These are phyloP conservation scores for Peribolospora baueri DNA, from an alignment of 768 basidiomycete genomes.

Conservation along the genomic window DNA sequence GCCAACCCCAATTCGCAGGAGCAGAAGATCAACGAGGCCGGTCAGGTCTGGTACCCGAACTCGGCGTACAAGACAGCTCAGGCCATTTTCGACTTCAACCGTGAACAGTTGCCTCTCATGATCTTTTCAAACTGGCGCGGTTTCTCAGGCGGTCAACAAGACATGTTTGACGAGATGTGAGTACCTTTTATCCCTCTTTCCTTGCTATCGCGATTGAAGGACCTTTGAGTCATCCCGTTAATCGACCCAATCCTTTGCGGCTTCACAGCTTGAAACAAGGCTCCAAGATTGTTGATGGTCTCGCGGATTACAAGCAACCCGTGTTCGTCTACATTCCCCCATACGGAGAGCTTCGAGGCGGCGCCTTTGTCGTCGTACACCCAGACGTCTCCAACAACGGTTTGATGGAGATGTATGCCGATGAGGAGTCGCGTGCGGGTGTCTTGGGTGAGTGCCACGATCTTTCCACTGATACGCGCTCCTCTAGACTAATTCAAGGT, in stretches of 20 bases:
- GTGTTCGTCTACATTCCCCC: conserved; percentile 97
- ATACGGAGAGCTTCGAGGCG: conserved; percentile 93
- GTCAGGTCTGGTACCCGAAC: conserved; percentile 96
- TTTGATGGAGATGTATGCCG: conserved; percentile 95
- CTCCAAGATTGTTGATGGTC: conserved; percentile 70
- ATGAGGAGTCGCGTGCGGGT: conserved; percentile 83
- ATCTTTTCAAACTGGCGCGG: conserved; percentile 99
- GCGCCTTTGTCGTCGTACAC: conserved; percentile 97
- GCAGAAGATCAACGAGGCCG: conserved; percentile 97
- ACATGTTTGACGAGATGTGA: conserved; percentile 36
- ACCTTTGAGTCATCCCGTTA: neutral
- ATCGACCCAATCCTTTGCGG: neutral
- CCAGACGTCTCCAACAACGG: conserved; percentile 89
- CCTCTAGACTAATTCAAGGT: neutral
- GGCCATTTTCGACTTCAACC: conserved; percentile 94
- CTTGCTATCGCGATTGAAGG: neutral
- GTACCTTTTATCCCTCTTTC: neutral
- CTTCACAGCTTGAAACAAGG: neutral
- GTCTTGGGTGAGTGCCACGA: conserved; percentile 26
- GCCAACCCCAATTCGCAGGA: conserved; percentile 92
- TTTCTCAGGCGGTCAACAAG: conserved; percentile 97
- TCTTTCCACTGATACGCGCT: neutral
- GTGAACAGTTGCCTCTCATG: conserved; percentile 85
- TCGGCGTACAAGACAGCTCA: conserved; percentile 98
- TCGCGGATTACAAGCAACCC: conserved; percentile 89